Conservation (phyloP, 129 eudicot genomes). For the Oenanthe sinensis region DNA sequence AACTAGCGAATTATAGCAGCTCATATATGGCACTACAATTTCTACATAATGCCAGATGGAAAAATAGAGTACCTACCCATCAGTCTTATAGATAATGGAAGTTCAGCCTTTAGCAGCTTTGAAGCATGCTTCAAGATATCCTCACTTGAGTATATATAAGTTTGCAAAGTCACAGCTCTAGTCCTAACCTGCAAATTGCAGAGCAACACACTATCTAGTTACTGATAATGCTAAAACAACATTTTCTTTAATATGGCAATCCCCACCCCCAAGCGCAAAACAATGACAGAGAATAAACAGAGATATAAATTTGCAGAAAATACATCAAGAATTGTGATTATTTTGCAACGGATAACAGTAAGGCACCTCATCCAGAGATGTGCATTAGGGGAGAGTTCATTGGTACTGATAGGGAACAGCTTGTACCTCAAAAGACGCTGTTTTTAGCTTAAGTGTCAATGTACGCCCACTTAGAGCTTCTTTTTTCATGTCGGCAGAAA, state of each 20-base stretch:
- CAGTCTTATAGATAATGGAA: slow-evolving; percentile 72
- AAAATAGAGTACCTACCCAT: slow-evolving; percentile 42
- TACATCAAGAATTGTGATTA: not conserved
- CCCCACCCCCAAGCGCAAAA: not conserved
- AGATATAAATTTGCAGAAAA: no score
- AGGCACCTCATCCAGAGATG: not conserved
- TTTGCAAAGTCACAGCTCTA: slow-evolving; percentile 75
- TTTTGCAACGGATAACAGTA: not conserved
- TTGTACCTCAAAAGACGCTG: slow-evolving; percentile 77
- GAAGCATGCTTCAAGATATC: slow-evolving; percentile 79
- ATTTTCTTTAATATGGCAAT: not conserved
- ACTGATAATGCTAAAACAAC: not conserved
- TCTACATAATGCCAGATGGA: not conserved
- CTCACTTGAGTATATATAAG: slow-evolving; percentile 52
- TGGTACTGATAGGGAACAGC: not conserved
- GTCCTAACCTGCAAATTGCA: slow-evolving; percentile 57
- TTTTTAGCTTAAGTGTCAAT: slow-evolving; percentile 78
- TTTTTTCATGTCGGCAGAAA: slow-evolving; percentile 76
- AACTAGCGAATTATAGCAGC: not conserved
- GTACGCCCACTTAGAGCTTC: slow-evolving; percentile 73
- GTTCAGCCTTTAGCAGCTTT: slow-evolving; percentile 88
- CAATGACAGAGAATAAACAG: not conserved
- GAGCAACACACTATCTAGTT: not conserved
- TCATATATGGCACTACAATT: not conserved
- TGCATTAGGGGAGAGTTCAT: not conserved